Evolutionary conservation across 768 basidiomycete genomes (phyloP), one percentile per base, ranked within the genome.

Genomic region (Sporobolomyces roseus): DNA sequence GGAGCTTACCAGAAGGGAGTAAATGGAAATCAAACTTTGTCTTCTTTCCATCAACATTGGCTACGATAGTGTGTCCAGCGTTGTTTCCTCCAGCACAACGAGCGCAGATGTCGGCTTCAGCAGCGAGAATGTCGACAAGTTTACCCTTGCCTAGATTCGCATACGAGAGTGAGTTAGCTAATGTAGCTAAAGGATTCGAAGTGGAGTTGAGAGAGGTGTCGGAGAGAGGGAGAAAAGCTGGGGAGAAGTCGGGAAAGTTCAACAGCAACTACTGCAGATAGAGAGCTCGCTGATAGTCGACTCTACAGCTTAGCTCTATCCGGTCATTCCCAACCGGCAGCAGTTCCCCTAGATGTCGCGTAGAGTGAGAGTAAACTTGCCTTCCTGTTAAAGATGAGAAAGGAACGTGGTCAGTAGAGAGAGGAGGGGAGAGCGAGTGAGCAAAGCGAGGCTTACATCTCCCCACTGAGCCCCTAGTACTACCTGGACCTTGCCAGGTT

Each of bases 31-130:
- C 93, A 80, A 89, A 97, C 2, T 87, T 92, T 80, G 86, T 85
- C 65, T 85, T 81, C 51, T 84, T 84, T 67, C 90, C 85, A 52
- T 86, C 83, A 16, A 85, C 84, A 30, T 85, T 78, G 8, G 88
- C 87, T 71, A 99, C 88, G 78, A 99, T 97, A 29, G 96, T 98
- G 80, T 99, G 96, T 3, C 96, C 96, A 29, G 96, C 96, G 78
- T 99, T 99, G 82, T 97, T 98, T 16, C 96, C 96, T 19, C 96
- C 96, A 17, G 96, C 96, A 78, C 92, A 97, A 53, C 96, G 85
- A 25, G 93, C 94, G 76, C 93, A 98, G 77, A 98, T 78, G 79
- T 99, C 96, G 66, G 85, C 83, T 49, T 93, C 85, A 19, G 88
- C 90, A 45, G 93, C 85, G 72, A 99, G 84, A 77, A 99, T 91